Evolutionary conservation across 139 green algal species (phyloP).

Genomic region (Volvox reticuliferus): DNA sequence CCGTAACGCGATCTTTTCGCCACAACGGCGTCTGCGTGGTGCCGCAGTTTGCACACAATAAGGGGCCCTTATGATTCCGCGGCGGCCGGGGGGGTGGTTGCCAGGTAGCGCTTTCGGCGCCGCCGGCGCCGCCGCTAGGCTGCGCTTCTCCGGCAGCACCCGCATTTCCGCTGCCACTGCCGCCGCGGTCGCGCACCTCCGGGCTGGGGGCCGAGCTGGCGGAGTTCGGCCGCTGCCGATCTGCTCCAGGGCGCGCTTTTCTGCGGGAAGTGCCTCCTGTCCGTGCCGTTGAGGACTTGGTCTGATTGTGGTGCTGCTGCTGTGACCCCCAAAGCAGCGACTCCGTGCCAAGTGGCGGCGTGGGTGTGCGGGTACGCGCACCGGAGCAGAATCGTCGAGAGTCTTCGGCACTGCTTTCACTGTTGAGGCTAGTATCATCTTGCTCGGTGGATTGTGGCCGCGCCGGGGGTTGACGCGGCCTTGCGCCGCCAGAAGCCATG

Average conservation of each 20-base stretch:
- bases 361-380: background rate
- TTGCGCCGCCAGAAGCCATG: background rate
- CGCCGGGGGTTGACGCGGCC: too few relatives aligned
- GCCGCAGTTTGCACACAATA: conserved; percentile 55
- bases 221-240: background rate
- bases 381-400: background rate
- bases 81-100: background rate
- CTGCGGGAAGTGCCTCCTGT: background rate
- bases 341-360: background rate
- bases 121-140: background rate
- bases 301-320: background rate
- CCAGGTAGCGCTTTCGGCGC: background rate
- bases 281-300: background rate
- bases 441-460: background rate
- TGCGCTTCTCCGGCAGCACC: background rate
- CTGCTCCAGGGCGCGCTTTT: background rate
- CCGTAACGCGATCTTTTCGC: conserved; percentile 55
- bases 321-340: background rate
- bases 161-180: background rate
- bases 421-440: background rate
- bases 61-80: conserved; percentile 33
- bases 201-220: background rate
- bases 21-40: conserved; percentile 55
- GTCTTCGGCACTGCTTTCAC: background rate
- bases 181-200: background rate